Evolutionary conservation across 257 asterid species (phyloP), one percentile per base, ranked within the genome.

Genomic region (Solanum sejunctum): DNA sequence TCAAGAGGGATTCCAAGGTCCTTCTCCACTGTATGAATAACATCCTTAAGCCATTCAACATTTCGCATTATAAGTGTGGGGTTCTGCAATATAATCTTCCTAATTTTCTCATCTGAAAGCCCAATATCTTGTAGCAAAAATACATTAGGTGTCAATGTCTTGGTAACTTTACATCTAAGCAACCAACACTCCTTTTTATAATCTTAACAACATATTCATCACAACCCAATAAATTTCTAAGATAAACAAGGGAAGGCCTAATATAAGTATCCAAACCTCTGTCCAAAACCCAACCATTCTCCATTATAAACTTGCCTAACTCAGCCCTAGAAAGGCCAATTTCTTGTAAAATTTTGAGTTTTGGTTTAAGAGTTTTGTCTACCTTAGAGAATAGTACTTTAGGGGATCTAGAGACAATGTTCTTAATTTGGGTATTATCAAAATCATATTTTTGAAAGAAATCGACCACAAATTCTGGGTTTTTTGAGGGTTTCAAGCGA

Each of bases 281-380:
- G 9, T 7, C 1, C 1, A 43, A 71, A 71, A 5, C 5, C 23
- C 2, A 7, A 71, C 5, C 10, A 41, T 41, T 71, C 28, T n/a
- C 80, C 0, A 11, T 2, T 20, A 45, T 3, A 71, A 71, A 43
- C 55, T 71, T 71, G 10, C 6, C 20, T 11, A 71, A 71, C 32
- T 43, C 79, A 10, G 52, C 5, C 16, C 54, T 5, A 71, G 55
- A 71, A 41, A 71, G 26, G 4, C 80, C 80, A 71, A 71, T 71
- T 71, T 20, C 80, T 71, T 71, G 80, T 10, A 71, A 71, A 43
- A 43, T 41, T 10, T 70, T 11, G 9, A 80, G 8, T 71, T 80
- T 87, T 6, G 87, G 89, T 80, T 84, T 45, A 10, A 87, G 80
- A 80, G 58, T 87, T 84, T 84, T 87, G 10, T 56, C 28, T 26